Evolutionary conservation across 2,329 filamentous ascomycete species (phyloP), one percentile per base, ranked within the genome.

Genomic region (Aureobasidium melanogenum): DNA sequence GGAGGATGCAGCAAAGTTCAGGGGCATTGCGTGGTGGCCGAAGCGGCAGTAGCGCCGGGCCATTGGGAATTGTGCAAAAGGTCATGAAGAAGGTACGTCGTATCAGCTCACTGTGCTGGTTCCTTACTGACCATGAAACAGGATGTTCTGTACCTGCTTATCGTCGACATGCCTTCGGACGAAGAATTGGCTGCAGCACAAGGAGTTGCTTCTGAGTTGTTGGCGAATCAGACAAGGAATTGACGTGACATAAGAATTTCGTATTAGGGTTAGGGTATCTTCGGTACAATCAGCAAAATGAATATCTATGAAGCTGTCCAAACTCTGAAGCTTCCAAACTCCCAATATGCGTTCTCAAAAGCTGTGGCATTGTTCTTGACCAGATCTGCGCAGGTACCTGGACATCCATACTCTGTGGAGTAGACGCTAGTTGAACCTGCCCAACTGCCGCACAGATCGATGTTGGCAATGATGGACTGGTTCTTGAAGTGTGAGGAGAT

Each of bases 311-410:
- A 55, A 19, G 51, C 24, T 9, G 58, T 43, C 46, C 62, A 64
- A 1, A 64, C 63, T 38, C 55, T 63, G 22, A 52, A 64, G 39
- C 61, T 63, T n/a, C 32, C 43, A 39, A 52, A 64, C 72, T 83
- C 84, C 86, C 82, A 89, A 68, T 79, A 88, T 1, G 82, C 86
- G 68, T 82, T 78, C 46, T 73, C 77, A 70, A 84, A 88, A 1
- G 73, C 80, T 22, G 69, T 72, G 22, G 79, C 84, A 65, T 83
- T 80, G 59, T 80, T 81, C 7, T 83, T 79, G 8, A 87, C 84
- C 62, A 77, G 82, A 54, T 82, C 77, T 3, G 75, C 75, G 67
- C 85, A 88, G 60, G 78, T 84, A 22, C 76, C 78, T 0, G 83
- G 78, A 66, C 82, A 74, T 5, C 67, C 43, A 41, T 75, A 71